Percentiles rank a stretch among this genome's conserved stretches.
Evolutionary conservation across 176 grass and related monocot genomes (phyloP).

Genomic region (Typha latifolia): DNA sequence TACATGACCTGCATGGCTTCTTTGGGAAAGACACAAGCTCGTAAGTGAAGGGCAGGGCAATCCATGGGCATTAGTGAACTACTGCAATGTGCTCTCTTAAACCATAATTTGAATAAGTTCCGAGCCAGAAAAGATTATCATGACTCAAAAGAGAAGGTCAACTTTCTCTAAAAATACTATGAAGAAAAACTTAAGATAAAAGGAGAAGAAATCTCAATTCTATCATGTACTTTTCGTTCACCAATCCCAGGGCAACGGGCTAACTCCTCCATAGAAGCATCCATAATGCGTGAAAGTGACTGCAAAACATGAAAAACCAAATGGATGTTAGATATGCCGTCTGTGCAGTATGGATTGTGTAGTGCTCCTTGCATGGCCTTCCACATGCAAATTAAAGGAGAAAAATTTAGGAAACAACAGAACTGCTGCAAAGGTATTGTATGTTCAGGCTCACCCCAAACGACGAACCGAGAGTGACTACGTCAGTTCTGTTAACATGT

Average conservation of each 20-base stretch:
- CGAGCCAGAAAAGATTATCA: too few species aligned
- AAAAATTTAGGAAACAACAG: too few species aligned
- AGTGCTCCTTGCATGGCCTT: not conserved
- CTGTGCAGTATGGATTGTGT: not conserved
- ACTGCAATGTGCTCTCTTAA: too few species aligned
- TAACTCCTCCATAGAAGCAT: slow-evolving; percentile 94
- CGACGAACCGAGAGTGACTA: slow-evolving; percentile 84
- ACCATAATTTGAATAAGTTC: too few species aligned
- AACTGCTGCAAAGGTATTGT: not conserved
- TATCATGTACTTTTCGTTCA: slow-evolving; percentile 60
- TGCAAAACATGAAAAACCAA: slow-evolving; percentile 20
- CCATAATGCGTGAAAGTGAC: slow-evolving; percentile 94
- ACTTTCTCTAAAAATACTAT: not conserved
- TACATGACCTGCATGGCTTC: not conserved
- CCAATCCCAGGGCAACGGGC: slow-evolving; percentile 87
- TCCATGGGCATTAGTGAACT: too few species aligned
- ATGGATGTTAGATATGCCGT: not conserved
- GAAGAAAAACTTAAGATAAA: not conserved
- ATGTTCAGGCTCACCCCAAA: slow-evolving; percentile 67
- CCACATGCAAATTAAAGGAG: too few species aligned
- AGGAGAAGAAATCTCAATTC: slow-evolving; percentile 1
- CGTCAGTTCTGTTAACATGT: slow-evolving; percentile 87
- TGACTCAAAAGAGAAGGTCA: too few species aligned
- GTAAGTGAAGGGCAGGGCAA: too few species aligned
- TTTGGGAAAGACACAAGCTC: too few species aligned